Evolutionary conservation across 2,329 filamentous ascomycete genomes (phyloP).

Genomic region (Monosporascus sp.): DNA sequence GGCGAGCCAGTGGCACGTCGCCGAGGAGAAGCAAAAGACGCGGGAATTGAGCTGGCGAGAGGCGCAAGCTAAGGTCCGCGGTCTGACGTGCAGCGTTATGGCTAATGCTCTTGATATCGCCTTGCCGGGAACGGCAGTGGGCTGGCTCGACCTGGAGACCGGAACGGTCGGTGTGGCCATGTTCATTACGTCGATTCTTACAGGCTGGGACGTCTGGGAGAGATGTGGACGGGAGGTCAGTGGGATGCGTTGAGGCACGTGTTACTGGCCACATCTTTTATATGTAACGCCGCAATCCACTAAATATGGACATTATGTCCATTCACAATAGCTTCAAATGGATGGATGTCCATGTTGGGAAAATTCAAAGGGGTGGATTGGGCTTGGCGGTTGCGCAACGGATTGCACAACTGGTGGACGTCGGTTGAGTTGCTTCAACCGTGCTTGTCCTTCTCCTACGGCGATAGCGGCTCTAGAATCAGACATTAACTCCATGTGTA

Average conservation of each 20-base stretch:
- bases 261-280: no score
- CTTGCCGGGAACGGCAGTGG: constrained; percentile 54
- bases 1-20: constrained; percentile 29
- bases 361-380: no score
- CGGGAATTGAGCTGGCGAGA: constrained; percentile 26
- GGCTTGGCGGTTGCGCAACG: no score
- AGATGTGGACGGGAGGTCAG: constrained; percentile 32
- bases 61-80: constrained; percentile 23
- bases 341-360: no score
- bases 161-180: constrained; percentile 53
- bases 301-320: no score
- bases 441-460: no score
- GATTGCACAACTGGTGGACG: no score
- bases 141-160: constrained; percentile 51
- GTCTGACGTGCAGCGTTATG: constrained; percentile 43
- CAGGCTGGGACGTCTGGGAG: constrained; percentile 58
- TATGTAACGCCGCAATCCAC: no score
- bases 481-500: no score
- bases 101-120: constrained; percentile 58
- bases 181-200: constrained; percentile 57
- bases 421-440: no score
- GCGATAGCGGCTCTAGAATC: no score
- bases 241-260: background rate
- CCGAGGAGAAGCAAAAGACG: constrained; percentile 29
- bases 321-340: no score